Percentiles rank a stretch among this genome's conserved stretches.
phyloP scores from a whole-genome alignment of 78 protist genomes.

The Protostelium mycophagum region DNA sequence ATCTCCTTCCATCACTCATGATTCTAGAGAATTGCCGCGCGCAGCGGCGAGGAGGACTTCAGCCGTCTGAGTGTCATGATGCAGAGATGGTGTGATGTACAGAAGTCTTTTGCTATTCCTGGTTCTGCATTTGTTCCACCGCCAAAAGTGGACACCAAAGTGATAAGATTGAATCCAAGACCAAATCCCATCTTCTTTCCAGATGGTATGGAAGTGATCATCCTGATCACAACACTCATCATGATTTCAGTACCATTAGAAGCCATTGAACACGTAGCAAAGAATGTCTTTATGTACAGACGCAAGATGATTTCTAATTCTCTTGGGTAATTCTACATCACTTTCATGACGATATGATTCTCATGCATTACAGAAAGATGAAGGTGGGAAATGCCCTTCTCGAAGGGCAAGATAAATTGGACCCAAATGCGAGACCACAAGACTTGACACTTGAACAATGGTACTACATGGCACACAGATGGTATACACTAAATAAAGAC shows the following conservation, averaged over 20 bases:
- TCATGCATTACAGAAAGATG: constrained; percentile 8
- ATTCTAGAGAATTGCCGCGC: constrained; percentile 34
- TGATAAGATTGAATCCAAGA: constrained; percentile 29
- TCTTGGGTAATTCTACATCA: constrained; percentile 6
- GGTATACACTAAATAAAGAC: no score
- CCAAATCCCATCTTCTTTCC: constrained; percentile 5
- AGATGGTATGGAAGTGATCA: constrained; percentile 8
- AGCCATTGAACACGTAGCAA: constrained; percentile 37
- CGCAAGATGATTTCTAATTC: constrained; percentile 37
- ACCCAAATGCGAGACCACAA: constrained; percentile 37
- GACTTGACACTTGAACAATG: constrained; percentile 36
- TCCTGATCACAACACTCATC: not conserved
- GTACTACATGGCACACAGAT: constrained; percentile 25
- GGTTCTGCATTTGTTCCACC: constrained; percentile 62
- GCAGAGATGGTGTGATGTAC: constrained; percentile 7
- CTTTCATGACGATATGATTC: not conserved
- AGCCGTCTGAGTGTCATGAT: constrained; percentile 28
- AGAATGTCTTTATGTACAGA: constrained; percentile 23
- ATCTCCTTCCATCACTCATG: not conserved
- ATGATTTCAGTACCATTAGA: constrained; percentile 8
- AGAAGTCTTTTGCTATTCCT: constrained; percentile 6
- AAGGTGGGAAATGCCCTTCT: not conserved
- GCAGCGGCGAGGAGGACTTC: constrained; percentile 2
- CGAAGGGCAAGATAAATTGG: not conserved
- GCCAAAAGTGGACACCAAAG: constrained; percentile 57